Base-by-base conservation (phyloP, 768 basidiomycete genomes). In the Leccinum disarticulatum region DNA sequence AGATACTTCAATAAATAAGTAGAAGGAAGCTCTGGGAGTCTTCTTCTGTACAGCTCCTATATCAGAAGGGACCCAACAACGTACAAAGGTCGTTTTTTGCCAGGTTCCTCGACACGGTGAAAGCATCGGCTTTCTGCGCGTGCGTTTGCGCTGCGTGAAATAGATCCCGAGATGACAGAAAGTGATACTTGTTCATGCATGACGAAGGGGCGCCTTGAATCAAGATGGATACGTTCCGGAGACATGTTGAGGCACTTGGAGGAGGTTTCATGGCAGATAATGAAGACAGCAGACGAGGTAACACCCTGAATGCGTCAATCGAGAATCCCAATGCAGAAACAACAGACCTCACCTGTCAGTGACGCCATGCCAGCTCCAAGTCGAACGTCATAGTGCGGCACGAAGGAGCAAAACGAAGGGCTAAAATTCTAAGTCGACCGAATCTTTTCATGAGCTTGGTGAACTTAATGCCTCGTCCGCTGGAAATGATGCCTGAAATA, bases 161-260 rank as follows among this genome's bases (percentile, higher is more conserved):
- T 77, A 82, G 80, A 68, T 79, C 82, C 82, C 81, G 79, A 83
- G 82, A 77, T 71, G 67, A 75, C 67, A 74, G 79, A 70, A 76
- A 78, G 52, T 71, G 66, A 76, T 76, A 75, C 75, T 73, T 81
- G 83, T 80, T 28, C 59, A 81, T 78, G 67, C 55, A 52, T 55
- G 55, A 58, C 53, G 41, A 52, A 64, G 59, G 61, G 6, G 31
- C 52, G 56, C 63, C 60, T 54, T 58, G 61, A 60, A 55, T 57
- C 70, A 64, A 66, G 56, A 68, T 66, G 64, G 58, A 69, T 69
- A 77, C 83, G 71, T 84, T 81, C 84, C 78, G 84, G 70, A 84
- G 81, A 80, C 55, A 78, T 79, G 77, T 76, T 79, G 48, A 67
- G 74, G 68, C 69, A 62, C 57, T 53, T 57, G 52, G 59, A 60